Evolutionary conservation across 208 protist species (phyloP), one percentile per base, ranked within the genome.

Genomic region (Leishmania major): DNA sequence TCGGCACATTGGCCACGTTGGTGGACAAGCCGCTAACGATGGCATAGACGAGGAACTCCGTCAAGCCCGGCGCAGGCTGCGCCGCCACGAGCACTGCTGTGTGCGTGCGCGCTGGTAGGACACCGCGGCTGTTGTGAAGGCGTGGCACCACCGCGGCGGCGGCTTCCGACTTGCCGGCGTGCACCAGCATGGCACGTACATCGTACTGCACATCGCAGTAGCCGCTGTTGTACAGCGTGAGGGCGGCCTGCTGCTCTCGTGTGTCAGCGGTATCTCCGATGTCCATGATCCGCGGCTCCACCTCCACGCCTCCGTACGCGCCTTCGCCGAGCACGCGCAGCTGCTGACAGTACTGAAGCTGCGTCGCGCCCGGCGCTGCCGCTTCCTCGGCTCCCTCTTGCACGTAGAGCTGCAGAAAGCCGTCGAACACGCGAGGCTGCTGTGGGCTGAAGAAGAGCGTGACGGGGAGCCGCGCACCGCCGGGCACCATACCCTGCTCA

Each of bases 211-310:
- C 88, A 1, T 92, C 91, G 83, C 94, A 96, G 13, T 92, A 37
- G 75, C 94, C 85, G 81, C 93, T 96, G 84, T 97, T 98, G 88
- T 95, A 98, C 31, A 98, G 85, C 10, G 94, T 97, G 76, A 97
- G 87, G 45, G 86, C 81, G 47, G 87, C 89, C 72, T 89, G 80
- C 62, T 94, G 78, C 59, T 90, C 84, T 8, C 91, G 86, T 35
- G 91, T 89, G 59, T 95, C 88, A 6, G 74, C 55, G n/a, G 80
- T 80, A 59, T 92, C 89, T 31, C 91, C 83, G 82, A 85, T 88
- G 86, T 96, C 90, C 69, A 98, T 81, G 15, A 77, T 74, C 28
- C 86, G 85, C 45, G 97, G 97, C 78, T 97, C 94, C 49, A 98
- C 78, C 74, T 93, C 89, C 43, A 99, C 88, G 8, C 88, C 78